Conservation (phyloP, 306 rosid species). For the Pyrus communis region DNA sequence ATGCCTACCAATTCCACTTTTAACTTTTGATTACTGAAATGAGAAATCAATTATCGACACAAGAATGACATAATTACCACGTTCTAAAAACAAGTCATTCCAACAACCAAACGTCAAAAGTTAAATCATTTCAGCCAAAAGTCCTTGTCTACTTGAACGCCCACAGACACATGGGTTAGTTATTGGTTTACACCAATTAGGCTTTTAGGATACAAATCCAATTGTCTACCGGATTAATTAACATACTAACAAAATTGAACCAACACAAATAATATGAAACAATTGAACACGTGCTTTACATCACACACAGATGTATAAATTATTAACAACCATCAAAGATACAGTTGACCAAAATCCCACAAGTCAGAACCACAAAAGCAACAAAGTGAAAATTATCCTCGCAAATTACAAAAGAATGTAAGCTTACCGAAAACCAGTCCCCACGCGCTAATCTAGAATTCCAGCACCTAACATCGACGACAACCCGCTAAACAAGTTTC, state of each 20-base stretch:
- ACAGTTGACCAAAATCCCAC: slow-evolving; percentile 30
- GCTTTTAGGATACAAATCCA: too few relatives aligned
- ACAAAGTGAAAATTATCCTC: slow-evolving; percentile 7
- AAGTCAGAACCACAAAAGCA: slow-evolving; percentile 34
- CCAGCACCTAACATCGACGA: slow-evolving; percentile 33
- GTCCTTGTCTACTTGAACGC: too few relatives aligned
- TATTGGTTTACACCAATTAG: too few relatives aligned
- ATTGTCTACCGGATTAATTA: too few relatives aligned
- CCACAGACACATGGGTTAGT: too few relatives aligned
- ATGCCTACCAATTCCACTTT: too few relatives aligned
- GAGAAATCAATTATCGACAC: too few relatives aligned
- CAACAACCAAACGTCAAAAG: too few relatives aligned
- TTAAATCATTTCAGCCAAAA: too few relatives aligned
- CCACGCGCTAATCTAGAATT: slow-evolving; percentile 24
- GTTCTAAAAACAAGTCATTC: too few relatives aligned
- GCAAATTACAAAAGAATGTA: slow-evolving; percentile 67
- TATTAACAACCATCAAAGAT: slow-evolving; percentile 14
- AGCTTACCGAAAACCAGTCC: slow-evolving; percentile 32
- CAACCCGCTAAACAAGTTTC: slow-evolving; percentile 30
- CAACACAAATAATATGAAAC: neutral
- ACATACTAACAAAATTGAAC: neutral
- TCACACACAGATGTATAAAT: slow-evolving; percentile 27
- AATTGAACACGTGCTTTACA: neutral
- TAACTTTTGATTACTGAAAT: too few relatives aligned
- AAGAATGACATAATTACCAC: too few relatives aligned